Conservation (phyloP, 345 rosid species). For the Mallotus nudiflorus region DNA sequence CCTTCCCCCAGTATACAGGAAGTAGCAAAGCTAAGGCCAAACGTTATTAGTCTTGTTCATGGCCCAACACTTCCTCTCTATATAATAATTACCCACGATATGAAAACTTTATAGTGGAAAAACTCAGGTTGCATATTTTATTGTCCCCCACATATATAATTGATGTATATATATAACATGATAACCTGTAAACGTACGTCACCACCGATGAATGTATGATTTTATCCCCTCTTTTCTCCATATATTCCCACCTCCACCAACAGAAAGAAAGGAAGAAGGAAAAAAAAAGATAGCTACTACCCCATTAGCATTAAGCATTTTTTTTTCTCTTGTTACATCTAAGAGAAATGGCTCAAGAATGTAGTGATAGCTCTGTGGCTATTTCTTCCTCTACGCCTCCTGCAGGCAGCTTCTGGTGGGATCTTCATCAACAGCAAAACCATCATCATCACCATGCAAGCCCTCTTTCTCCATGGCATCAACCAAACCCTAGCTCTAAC, state of each 20-base stretch:
- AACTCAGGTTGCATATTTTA: slow-evolving; percentile 62
- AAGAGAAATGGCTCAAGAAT: slow-evolving; percentile 51
- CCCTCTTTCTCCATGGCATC: slow-evolving; percentile 43
- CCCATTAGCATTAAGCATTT: neutral
- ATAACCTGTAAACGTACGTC: slow-evolving; percentile 11
- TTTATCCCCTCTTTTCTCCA: slow-evolving; percentile 26
- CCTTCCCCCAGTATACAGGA: too few species aligned
- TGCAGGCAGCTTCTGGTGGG: slow-evolving; percentile 48
- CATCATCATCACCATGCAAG: slow-evolving; percentile 31
- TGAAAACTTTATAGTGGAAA: slow-evolving; percentile 45
- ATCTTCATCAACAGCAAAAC: too few species aligned
- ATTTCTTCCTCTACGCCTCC: slow-evolving; percentile 30
- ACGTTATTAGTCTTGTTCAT: too few species aligned
- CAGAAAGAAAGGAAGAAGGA: slow-evolving; percentile 11
- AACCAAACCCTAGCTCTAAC: slow-evolving; percentile 48
- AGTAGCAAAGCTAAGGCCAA: too few species aligned
- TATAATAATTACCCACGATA: slow-evolving; percentile 49
- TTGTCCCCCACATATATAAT: slow-evolving; percentile 43
- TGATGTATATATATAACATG: slow-evolving; percentile 4
- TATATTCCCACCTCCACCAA: slow-evolving; percentile 37
- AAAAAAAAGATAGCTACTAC: neutral
- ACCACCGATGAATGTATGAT: slow-evolving; percentile 23
- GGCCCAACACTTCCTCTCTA: too few species aligned
- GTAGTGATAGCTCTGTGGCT: slow-evolving; percentile 39
- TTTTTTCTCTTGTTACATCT: neutral